Base-by-base conservation (phyloP, 2,329 filamentous ascomycete species). In the Diaporthe capsici region DNA sequence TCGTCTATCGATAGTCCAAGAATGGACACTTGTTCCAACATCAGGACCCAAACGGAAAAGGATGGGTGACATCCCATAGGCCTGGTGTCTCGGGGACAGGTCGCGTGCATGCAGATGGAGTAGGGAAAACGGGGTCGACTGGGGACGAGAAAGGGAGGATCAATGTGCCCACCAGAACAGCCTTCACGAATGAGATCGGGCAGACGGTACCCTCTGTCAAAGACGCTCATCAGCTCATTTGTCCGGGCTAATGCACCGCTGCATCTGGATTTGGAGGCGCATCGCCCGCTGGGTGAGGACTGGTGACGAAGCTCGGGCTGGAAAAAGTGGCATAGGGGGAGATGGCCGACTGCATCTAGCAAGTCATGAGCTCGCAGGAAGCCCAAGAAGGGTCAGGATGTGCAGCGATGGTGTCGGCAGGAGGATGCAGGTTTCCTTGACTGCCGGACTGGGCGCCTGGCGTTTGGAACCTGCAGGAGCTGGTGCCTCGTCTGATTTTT, bases 111-210 rank as follows among this genome's bases (percentile, higher is more conserved):
- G 77, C 75, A 76, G 76, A 78, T 72, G 72, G 77, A 77, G 77
- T 71, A 65, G 71, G 70, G 49, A 78, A 73, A 75, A 76, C 72
- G 73, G 72, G 73, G 72, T 71, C 34, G 76, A 68, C 76, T 60
- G 77, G 53, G 53, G 76, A 75, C 65, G 73, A 77, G 77, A 74
- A 78, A 74, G 77, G 71, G 65, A 79, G 75, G 73, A 77, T 77
- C 76, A 78, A 42, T 42, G 49, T 76, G 86, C 93, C 90, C 91
- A 96, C 94, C 86, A 96, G 87, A 78, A 94, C 91, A 83, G 95
- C 93, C 86, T 94, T 94, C 84, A 96, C 94, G 84, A 96, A 96
- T 80, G 93, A 94, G 83, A 96, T 95, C 80, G 93, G 93, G 84
- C 94, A 95, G 78, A 96, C 92, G 68, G 94, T 96, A 78, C 94